Base-by-base conservation (phyloP, 768 basidiomycete species). In the Ramaria sp. region DNA sequence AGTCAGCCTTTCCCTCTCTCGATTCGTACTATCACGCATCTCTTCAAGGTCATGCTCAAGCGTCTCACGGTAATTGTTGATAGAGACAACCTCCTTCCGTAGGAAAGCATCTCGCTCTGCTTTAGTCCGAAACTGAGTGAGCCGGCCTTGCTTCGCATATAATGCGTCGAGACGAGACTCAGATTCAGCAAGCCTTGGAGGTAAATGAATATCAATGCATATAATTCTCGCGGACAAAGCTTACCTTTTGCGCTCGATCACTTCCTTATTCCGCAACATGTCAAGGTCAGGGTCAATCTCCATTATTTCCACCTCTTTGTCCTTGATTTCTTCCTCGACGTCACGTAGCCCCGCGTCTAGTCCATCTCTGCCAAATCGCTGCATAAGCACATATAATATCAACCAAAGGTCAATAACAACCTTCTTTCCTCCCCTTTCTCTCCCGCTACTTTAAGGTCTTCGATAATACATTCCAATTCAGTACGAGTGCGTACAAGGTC, bases 111-210 rank as follows among this genome's bases (percentile, higher is more conserved):
- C 95, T 7, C 96, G 82, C 64, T 94, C 91, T 0, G 78, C 75
- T 64, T 84, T 84, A 13, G 88, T 89, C 20, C 82, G 73, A 73
- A 96, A 99, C 63, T 87, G 88, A 51, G 83, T 81, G 39, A 86
- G 75, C 20, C 96, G 86, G 1, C 93, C 93, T 67, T 91, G 92
- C 66, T 98, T 98, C 2, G 88, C 84, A 65, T 86, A 92, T 1
- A 99, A 74, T 0, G 86, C 80, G 0, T 79, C 76, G 3, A 97
- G 71, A 47, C 76, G 78, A 1, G 88, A 84, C 51, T 79, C 81
- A 0, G 83, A 83, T 41, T 84, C 82, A 59, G 94, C 91, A 61
- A 96, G 75, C 27, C 74, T 78, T 80, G 78, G 64, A 31, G 22
- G 51, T 2, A 30, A n/a, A 17, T 33, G 24, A 17, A 3, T 47